Base-by-base conservation (phyloP, 768 basidiomycete species). In the Podaxis sp. region DNA sequence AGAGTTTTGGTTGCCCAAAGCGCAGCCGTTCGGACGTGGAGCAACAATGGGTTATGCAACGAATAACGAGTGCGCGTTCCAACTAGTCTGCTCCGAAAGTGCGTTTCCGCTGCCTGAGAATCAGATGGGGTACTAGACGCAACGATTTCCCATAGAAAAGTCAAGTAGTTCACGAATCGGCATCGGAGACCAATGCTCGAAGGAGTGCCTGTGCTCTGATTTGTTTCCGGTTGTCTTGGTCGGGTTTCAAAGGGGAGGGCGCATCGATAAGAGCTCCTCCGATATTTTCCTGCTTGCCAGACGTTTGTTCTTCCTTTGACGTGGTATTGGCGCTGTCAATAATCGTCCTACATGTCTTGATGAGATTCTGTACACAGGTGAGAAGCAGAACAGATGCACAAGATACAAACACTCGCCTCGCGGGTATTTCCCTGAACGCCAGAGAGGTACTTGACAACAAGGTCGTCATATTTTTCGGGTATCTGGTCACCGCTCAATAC, bases 361-460 rank as follows among this genome's bases (percentile, higher is more conserved):
- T 28, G 9, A 63, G 54, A 28, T 63, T 56, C 61, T 63, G 8
- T 15, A 1, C 26, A 19, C 11, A 38, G 5, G n/a, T 57, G 24
- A 49, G 54, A 19, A 44, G 17, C 9, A 17, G 13, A 52, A 13
- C 24, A 17, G 1, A 8, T 8, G 17, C 17, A 6, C n/a, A 58
- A 42, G 17, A 13, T 30, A 9, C 15, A n/a, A 33, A 66, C 75
- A 65, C 52, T 53, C 58, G 80, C 87, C 68, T 77, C 74, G 8
- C 78, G 71, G 22, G 71, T 73, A 44, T 83, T 82, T 11, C 86
- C 87, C 68, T 79, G 77, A 17, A 84, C 75, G 33, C 76, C 75
- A 13, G 76, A 64, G 15, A 87, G 73, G 65, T 87, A 87, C 49
- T 67, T 73, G 3, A 76, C 70, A 26, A 78, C 70, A n/a, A 87